These are phyloP conservation scores for Cladosporium halotolerans DNA, from an alignment of 2,329 filamentous ascomycete species.

Conservation along the genomic window DNA sequence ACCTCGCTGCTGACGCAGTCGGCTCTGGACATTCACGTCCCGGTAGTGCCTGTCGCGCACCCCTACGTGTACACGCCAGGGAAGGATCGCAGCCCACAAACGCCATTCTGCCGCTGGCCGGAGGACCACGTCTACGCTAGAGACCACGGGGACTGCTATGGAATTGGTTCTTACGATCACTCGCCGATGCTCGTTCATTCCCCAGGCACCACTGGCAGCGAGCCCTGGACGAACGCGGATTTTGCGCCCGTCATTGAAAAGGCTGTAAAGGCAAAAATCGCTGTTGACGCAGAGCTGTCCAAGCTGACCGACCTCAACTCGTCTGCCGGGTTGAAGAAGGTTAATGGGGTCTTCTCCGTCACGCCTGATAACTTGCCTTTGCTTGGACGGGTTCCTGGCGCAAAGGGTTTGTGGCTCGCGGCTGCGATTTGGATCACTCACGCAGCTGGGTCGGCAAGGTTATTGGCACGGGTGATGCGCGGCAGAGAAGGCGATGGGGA, in stretches of 20 bases:
- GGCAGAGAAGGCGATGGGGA: neutral
- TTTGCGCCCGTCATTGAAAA: neutral
- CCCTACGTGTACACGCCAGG: slow-evolving; percentile 30
- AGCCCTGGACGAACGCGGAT: neutral
- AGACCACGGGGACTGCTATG: slow-evolving; percentile 30
- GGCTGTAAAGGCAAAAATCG: neutral
- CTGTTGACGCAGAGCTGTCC: neutral
- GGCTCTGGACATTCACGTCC: slow-evolving; percentile 21
- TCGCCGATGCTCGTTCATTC: slow-evolving; percentile 19
- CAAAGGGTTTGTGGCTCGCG: slow-evolving; percentile 27
- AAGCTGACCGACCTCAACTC: neutral
- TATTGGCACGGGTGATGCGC: slow-evolving; percentile 16
- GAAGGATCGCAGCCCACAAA: slow-evolving; percentile 8
- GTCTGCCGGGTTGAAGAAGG: neutral
- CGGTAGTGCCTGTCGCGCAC: slow-evolving; percentile 31
- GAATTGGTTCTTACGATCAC: slow-evolving; percentile 32
- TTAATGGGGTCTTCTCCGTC: slow-evolving; percentile 32
- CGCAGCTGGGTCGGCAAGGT: slow-evolving; percentile 29
- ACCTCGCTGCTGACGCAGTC: slow-evolving; percentile 12
- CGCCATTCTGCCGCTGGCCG: slow-evolving; percentile 32
- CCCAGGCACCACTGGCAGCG: slow-evolving; percentile 21
- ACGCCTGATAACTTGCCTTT: slow-evolving; percentile 33
- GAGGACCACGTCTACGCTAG: slow-evolving; percentile 32
- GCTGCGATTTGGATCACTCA: slow-evolving; percentile 34
- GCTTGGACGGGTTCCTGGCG: slow-evolving; percentile 23